Base-by-base conservation (phyloP, 305 asterid species). In the Solanum chacoense region DNA sequence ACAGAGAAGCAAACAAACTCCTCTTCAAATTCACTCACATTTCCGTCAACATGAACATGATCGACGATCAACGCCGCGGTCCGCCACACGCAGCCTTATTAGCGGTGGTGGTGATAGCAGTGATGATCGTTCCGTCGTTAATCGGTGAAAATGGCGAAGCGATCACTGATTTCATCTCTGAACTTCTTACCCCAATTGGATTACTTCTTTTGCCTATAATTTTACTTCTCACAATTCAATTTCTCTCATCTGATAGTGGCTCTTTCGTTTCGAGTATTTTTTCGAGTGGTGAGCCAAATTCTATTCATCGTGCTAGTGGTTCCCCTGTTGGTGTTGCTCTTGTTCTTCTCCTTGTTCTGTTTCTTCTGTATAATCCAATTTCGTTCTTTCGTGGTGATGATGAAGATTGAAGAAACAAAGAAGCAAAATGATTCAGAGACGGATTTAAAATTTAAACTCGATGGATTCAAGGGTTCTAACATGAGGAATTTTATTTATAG, bases 71-170 rank as follows among this genome's bases (percentile, higher is more conserved):
- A 38, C 96, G 95, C 69, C 97, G 89, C 11, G 98, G 98, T 0
- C 91, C 98, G 13, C 98, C 98, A 7, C 97, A 97, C 91, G 98
- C 93, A 10, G 93, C 92, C 80, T 92, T 97, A 24, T 79, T 96
- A n/a, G 98, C 94, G 18, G 96, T 78, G 85, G 98, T 94, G 32
- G 98, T 96, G 28, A 93, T 93, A n/a, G 45, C 91, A 16, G 96
- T 96, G 69, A 38, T 97, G 87, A 90, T 93, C 28, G 93, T 93
- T n/a, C 98, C 99, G 3, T 83, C 94, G 7, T 84, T 96, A 2
- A 83, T 97, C 11, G 98, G 98, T 9, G 98, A 97, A 90, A 94
- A 94, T 67, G 98, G 98, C 28, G 98, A 95, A 90, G 99, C 98
- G 16, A n/a, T 96, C 0, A 96, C 99, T 0, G 98, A 93, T 4